phyloP scores from a whole-genome alignment of 345 rosid species.

The Physaria fendleri region DNA sequence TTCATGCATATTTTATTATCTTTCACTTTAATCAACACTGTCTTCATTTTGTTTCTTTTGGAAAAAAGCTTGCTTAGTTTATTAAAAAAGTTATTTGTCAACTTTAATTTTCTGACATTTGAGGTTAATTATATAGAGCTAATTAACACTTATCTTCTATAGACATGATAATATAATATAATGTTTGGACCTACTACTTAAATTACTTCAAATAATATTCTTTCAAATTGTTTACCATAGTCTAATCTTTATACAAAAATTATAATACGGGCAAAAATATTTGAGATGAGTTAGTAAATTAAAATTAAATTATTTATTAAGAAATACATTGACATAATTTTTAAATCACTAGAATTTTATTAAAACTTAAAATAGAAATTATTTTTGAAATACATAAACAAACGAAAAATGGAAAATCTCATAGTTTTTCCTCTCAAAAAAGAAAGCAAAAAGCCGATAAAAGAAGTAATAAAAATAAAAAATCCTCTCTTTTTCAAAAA shows the following conservation, averaged over 20 bases:
- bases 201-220: neutral
- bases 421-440: conserved; percentile 25
- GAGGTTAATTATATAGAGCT: conserved; percentile 18
- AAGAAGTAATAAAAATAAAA: neutral
- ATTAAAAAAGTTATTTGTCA: neutral
- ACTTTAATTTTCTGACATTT: conserved; percentile 26
- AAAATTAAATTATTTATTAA: too few species aligned
- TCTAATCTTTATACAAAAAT: too few species aligned
- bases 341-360: too few species aligned
- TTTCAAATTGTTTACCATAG: too few species aligned
- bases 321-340: too few species aligned
- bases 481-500: conserved; percentile 10
- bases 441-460: conserved; percentile 15
- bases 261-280: too few species aligned
- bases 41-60: conserved; percentile 10
- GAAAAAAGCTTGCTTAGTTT: conserved; percentile 18
- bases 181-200: too few species aligned
- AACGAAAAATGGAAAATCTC: too few species aligned
- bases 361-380: too few species aligned
- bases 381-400: too few species aligned
- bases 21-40: conserved; percentile 16
- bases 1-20: neutral
- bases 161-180: neutral
- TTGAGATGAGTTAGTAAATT: too few species aligned
- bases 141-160: neutral